Percentiles rank a stretch among this genome's conserved stretches.
These are phyloP conservation scores for Xylaria flabelliformis DNA, from an alignment of 495 filamentous ascomycete genomes.

Conservation along the genomic window DNA sequence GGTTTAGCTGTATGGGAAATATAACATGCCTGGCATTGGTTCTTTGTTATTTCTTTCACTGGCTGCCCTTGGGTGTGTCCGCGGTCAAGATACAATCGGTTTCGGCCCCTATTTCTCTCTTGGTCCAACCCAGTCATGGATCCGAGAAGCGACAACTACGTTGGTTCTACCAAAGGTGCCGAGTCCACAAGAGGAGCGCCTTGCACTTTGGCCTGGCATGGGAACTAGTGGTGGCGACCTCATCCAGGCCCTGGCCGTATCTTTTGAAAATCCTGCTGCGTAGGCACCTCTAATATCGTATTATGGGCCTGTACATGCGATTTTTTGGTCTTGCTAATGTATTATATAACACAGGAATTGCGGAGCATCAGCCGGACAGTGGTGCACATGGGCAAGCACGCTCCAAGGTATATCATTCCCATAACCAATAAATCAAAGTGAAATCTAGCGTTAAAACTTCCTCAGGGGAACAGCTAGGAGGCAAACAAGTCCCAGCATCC, in stretches of 20 bases:
- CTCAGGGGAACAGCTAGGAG: conserved; percentile 9
- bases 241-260: conserved; percentile 48
- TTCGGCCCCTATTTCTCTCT: conserved; percentile 48
- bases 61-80: conserved; percentile 27
- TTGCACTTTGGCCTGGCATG: conserved; percentile 50
- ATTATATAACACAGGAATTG: conserved; percentile 35
- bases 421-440: background rate
- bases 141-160: conserved; percentile 44
- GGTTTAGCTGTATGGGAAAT: background rate
- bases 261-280: conserved; percentile 41
- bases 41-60: background rate
- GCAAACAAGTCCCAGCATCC: conserved; percentile 13
- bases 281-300: background rate
- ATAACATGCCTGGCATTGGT: background rate
- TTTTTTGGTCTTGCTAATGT: background rate
- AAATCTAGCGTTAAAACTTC: background rate
- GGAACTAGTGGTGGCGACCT: conserved; percentile 48
- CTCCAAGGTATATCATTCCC: conserved; percentile 32
- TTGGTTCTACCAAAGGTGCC: conserved; percentile 42
- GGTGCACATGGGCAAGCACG: conserved; percentile 48
- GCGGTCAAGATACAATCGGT: conserved; percentile 31
- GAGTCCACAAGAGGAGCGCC: conserved; percentile 39
- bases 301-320: background rate
- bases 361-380: conserved; percentile 42
- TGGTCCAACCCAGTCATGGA: conserved; percentile 45